Evolutionary conservation across 305 asterid genomes (phyloP).

Genomic region (Andrographis paniculata): DNA sequence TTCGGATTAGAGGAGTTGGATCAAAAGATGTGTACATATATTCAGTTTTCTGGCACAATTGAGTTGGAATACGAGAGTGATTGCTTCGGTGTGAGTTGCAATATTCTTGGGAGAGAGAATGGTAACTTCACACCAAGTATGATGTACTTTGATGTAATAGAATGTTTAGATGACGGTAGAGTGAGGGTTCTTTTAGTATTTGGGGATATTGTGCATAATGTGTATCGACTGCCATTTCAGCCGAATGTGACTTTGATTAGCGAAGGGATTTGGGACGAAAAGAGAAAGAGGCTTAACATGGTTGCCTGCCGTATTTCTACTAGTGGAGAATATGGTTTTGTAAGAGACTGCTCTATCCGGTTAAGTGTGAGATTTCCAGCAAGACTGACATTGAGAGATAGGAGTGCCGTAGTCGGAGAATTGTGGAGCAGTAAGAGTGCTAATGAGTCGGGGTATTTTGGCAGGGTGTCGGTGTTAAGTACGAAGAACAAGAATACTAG

Average conservation of each 20-base stretch:
- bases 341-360: constrained; percentile 68
- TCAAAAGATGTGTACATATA: constrained; percentile 28
- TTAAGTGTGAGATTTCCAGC: constrained; percentile 65
- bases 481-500: constrained; percentile 24
- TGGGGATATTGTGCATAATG: constrained; percentile 27
- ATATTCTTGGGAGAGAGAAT: constrained; percentile 41
- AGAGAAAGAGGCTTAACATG: constrained; percentile 64
- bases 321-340: constrained; percentile 41
- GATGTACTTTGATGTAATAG: constrained; percentile 43
- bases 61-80: constrained; percentile 48
- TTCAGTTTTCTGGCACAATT: constrained; percentile 30
- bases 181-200: constrained; percentile 64
- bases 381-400: constrained; percentile 59
- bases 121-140: constrained; percentile 31
- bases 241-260: constrained; percentile 55
- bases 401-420: constrained; percentile 69
- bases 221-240: constrained; percentile 30
- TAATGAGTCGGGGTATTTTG: constrained; percentile 57
- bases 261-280: constrained; percentile 77
- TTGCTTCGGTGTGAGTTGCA: constrained; percentile 54
- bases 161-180: constrained; percentile 52
- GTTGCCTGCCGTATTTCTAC: constrained; percentile 66
- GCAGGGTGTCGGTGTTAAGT: constrained; percentile 37
- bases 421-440: constrained; percentile 62
- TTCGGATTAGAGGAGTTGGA: constrained; percentile 31